Evolutionary conservation across 2,329 filamentous ascomycete genomes (phyloP).

Genomic region (Zopfia rhizophila): DNA sequence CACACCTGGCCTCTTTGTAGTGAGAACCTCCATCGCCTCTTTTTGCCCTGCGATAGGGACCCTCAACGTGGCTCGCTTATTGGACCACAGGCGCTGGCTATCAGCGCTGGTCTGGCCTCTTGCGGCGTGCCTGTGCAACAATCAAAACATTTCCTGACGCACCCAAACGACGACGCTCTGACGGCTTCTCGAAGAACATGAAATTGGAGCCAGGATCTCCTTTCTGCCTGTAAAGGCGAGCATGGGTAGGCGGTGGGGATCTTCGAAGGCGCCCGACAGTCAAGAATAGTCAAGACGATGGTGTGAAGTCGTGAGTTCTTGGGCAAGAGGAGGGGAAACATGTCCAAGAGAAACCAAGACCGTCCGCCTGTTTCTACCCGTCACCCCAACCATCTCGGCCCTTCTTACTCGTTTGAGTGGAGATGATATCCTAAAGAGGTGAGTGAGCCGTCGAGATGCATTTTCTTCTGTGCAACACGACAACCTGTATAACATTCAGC

Average conservation of each 20-base stretch:
- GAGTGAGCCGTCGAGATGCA: no score
- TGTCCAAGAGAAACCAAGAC: conserved; percentile 18
- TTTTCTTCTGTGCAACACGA: no score
- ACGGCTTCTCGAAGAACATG: conserved; percentile 16
- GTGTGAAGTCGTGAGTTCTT: conserved; percentile 3
- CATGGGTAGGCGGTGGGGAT: conserved; percentile 12
- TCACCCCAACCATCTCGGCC: conserved; percentile 8
- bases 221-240: conserved; percentile 15
- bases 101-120: conserved; percentile 11
- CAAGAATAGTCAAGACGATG: conserved; percentile 18
- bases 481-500: no score
- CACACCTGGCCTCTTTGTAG: conserved; percentile 5
- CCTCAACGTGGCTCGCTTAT: conserved; percentile 14
- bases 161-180: conserved; percentile 6
- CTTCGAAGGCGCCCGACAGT: conserved; percentile 6
- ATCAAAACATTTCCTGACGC: conserved; percentile 11
- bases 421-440: neutral
- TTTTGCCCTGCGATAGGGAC: conserved; percentile 2
- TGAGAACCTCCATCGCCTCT: neutral
- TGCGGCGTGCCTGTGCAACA: conserved; percentile 14
- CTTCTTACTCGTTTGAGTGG: no score
- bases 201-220: conserved; percentile 9
- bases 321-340: conserved; percentile 7
- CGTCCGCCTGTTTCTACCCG: conserved; percentile 10
- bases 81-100: conserved; percentile 12